These are phyloP conservation scores for Phytophthora pini DNA, from an alignment of 352 stramenopile species.

Conservation along the genomic window DNA sequence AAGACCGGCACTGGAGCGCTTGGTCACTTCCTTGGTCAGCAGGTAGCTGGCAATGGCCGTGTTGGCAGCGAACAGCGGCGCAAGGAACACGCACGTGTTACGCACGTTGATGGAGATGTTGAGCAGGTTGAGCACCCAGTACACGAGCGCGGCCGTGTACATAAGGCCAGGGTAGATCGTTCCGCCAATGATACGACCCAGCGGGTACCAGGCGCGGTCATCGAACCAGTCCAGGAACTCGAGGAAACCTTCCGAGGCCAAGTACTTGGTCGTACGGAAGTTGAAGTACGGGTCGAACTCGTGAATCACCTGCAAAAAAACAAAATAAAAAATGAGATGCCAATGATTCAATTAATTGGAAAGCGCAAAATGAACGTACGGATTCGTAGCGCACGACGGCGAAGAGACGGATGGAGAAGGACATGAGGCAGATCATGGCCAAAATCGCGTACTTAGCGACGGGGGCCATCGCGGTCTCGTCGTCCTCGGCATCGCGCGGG, in stretches of 20 bases:
- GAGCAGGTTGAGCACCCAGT: conserved; percentile 91
- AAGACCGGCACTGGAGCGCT: conserved; percentile 87
- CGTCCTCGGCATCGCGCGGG: conserved; percentile 69
- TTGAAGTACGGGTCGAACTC: conserved; percentile 98
- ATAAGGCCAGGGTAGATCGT: conserved; percentile 95
- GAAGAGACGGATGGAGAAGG: conserved; percentile 94
- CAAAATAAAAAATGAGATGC: neutral
- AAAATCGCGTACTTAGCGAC: conserved; percentile 92
- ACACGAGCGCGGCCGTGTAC: conserved; percentile 89
- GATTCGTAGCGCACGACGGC: conserved; percentile 94
- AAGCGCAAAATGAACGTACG: conserved; percentile 36
- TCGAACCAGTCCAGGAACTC: conserved; percentile 99
- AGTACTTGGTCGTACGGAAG: conserved; percentile 97
- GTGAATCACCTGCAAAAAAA: conserved; percentile 76
- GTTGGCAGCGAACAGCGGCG: conserved; percentile 90
- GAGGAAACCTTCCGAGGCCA: conserved; percentile 93
- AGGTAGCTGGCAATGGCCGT: conserved; percentile 91
- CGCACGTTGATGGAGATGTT: conserved; percentile 94
- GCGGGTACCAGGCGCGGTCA: conserved; percentile 94
- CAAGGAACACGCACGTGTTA: conserved; percentile 93
- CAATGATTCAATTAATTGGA: too few species aligned
- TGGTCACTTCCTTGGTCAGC: conserved; percentile 92
- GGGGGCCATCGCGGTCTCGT: conserved; percentile 71
- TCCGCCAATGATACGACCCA: conserved; percentile 92
- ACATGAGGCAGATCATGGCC: conserved; percentile 93